Conservation (phyloP, 768 basidiomycete species). For the Mycena latifolia region DNA sequence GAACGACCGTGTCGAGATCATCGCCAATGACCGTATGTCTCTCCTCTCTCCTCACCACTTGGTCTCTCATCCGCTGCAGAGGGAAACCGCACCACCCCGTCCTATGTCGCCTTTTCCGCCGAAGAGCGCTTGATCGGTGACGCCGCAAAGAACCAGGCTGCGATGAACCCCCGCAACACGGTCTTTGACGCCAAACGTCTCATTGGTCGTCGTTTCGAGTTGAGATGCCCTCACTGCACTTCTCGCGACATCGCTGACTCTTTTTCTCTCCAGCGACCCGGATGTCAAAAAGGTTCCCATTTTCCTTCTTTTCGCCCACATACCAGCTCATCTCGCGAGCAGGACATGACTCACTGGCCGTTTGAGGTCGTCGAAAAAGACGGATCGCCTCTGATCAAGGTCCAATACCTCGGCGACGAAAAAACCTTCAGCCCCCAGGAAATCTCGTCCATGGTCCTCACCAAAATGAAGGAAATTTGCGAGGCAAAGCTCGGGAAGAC, state of each 20-base stretch:
- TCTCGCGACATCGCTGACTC: conserved; percentile 27
- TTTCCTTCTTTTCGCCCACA: conserved; percentile 30
- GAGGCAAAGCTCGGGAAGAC: conserved; percentile 99
- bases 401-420: conserved; percentile 93
- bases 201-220: conserved; percentile 98
- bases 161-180: conserved; percentile 99
- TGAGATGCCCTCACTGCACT: background rate
- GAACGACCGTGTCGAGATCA: conserved; percentile 99
- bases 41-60: background rate
- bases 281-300: conserved; percentile 87
- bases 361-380: conserved; percentile 97
- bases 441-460: conserved; percentile 99
- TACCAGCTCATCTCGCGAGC: conserved; percentile 26
- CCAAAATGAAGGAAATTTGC: conserved; percentile 99
- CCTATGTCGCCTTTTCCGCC: conserved; percentile 97
- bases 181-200: conserved; percentile 99
- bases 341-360: conserved; percentile 98
- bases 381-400: conserved; percentile 96
- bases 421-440: conserved; percentile 99
- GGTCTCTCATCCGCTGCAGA: conserved; percentile 59
- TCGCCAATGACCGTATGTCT: conserved; percentile 92
- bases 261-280: conserved; percentile 70
- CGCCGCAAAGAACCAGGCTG: conserved; percentile 98
- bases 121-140: conserved; percentile 99
- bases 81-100: conserved; percentile 99